Evolutionary conservation across 805 yeast genomes (phyloP).

Genomic region (Ogataea methanolica): DNA sequence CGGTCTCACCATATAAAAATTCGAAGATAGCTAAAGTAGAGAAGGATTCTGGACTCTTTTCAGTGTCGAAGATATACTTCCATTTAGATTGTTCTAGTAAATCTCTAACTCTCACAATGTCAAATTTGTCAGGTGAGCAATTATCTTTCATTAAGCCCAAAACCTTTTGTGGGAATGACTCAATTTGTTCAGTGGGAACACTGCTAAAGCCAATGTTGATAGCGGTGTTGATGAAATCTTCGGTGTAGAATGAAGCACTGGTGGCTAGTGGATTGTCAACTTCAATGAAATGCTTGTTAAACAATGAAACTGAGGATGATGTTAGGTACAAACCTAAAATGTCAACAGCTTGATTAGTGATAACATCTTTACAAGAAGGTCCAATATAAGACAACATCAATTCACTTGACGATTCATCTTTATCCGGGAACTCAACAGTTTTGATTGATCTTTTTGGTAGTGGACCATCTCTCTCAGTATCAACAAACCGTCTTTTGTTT

Average conservation of each 20-base stretch:
- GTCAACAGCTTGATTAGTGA: constrained; percentile 64
- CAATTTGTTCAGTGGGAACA: constrained; percentile 66
- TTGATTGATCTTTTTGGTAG: constrained; percentile 37
- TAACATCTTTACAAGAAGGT: constrained; percentile 50
- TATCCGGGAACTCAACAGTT: constrained; percentile 77
- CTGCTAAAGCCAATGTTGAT: constrained; percentile 57
- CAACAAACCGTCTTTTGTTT: constrained; percentile 73
- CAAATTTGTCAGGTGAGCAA: constrained; percentile 45
- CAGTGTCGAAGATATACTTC: constrained; percentile 56
- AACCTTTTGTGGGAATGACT: constrained; percentile 48
- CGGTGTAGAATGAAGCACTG: constrained; percentile 63
- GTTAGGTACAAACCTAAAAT: constrained; percentile 71
- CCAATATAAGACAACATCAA: constrained; percentile 77
- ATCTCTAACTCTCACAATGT: constrained; percentile 61
- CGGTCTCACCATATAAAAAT: constrained; percentile 70
- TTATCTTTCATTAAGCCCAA: constrained; percentile 51
- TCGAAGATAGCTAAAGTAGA: constrained; percentile 69
- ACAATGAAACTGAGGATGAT: constrained; percentile 69
- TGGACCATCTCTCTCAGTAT: constrained; percentile 46
- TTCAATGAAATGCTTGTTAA: constrained; percentile 71
- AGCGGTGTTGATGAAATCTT: constrained; percentile 64
- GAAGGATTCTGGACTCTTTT: constrained; percentile 56
- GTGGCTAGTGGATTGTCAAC: constrained; percentile 79
- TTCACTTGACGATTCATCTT: constrained; percentile 82
- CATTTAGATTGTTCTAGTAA: constrained; percentile 61